These are phyloP conservation scores for Penicillium daleae DNA, from an alignment of 495 filamentous ascomycete species.

Conservation along the genomic window DNA sequence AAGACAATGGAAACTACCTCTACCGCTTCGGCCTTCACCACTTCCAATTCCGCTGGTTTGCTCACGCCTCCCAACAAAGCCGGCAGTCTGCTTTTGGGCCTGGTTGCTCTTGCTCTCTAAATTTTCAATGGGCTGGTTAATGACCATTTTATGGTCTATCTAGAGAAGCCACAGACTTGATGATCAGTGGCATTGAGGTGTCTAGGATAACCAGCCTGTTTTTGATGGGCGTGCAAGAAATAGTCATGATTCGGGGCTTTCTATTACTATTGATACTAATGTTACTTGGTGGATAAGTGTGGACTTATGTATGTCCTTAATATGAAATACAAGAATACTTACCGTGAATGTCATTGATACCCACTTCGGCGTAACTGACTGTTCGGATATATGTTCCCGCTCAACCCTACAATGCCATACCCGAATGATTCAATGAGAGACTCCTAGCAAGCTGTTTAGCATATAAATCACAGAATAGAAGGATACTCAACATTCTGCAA, in stretches of 20 bases:
- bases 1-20: conserved; percentile 23
- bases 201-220: not conserved
- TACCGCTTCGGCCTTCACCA: conserved; percentile 19
- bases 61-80: conserved; percentile 35
- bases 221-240: not conserved
- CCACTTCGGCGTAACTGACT: no score
- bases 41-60: conserved; percentile 26
- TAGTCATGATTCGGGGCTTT: not conserved
- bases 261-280: not conserved
- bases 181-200: not conserved
- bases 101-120: conserved; percentile 28
- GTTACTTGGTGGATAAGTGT: not conserved
- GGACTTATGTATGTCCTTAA: conserved; percentile 1
- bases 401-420: no score
- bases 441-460: no score
- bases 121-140: not conserved
- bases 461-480: no score
- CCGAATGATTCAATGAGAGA: no score
- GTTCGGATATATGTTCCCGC: not conserved
- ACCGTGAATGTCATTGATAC: not conserved
- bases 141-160: not conserved
- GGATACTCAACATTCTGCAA: not conserved
- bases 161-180: not conserved
- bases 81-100: conserved; percentile 32
- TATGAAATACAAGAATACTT: not conserved